Percentiles rank a stretch among this genome's conserved stretches.
phyloP scores from a whole-genome alignment of 768 basidiomycete genomes.

The Termitomyces sp. region DNA sequence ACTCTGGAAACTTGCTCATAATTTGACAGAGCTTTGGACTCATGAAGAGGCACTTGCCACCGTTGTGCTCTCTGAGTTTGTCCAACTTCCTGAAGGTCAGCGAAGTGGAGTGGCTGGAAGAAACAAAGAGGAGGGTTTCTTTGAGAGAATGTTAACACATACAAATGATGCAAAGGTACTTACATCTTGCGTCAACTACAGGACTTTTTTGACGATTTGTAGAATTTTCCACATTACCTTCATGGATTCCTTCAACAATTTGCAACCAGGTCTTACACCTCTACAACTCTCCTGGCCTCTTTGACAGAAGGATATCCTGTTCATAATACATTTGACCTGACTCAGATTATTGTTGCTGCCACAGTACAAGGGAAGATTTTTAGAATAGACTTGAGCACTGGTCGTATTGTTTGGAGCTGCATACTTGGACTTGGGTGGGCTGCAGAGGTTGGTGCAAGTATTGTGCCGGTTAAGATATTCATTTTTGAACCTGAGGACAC shows the following conservation, averaged over 20 bases:
- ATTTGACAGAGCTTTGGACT: slow-evolving; percentile 51
- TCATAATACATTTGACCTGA: slow-evolving; percentile 82
- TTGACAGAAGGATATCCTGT: slow-evolving; percentile 22
- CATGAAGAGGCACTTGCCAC: slow-evolving; percentile 76
- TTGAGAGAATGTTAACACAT: slow-evolving; percentile 49
- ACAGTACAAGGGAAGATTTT: slow-evolving; percentile 72
- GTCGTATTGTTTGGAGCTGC: slow-evolving; percentile 74
- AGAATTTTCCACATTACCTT: slow-evolving; percentile 71
- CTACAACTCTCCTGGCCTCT: slow-evolving; percentile 28
- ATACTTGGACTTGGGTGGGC: slow-evolving; percentile 72
- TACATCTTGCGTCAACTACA: not conserved
- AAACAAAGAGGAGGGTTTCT: slow-evolving; percentile 46
- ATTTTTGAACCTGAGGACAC: slow-evolving; percentile 42
- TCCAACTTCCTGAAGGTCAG: slow-evolving; percentile 68
- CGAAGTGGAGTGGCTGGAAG: slow-evolving; percentile 22
- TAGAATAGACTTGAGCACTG: slow-evolving; percentile 76
- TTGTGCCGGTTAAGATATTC: slow-evolving; percentile 60
- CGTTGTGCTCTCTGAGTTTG: slow-evolving; percentile 58
- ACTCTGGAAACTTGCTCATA: slow-evolving; percentile 54
- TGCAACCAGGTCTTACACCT: slow-evolving; percentile 58
- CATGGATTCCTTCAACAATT: slow-evolving; percentile 66
- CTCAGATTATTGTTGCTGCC: slow-evolving; percentile 72
- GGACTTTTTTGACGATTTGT: slow-evolving; percentile 24
- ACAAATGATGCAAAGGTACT: slow-evolving; percentile 51
- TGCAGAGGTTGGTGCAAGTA: slow-evolving; percentile 42